Evolutionary conservation across 768 basidiomycete genomes (phyloP).

Genomic region (Agaricus bisporus): DNA sequence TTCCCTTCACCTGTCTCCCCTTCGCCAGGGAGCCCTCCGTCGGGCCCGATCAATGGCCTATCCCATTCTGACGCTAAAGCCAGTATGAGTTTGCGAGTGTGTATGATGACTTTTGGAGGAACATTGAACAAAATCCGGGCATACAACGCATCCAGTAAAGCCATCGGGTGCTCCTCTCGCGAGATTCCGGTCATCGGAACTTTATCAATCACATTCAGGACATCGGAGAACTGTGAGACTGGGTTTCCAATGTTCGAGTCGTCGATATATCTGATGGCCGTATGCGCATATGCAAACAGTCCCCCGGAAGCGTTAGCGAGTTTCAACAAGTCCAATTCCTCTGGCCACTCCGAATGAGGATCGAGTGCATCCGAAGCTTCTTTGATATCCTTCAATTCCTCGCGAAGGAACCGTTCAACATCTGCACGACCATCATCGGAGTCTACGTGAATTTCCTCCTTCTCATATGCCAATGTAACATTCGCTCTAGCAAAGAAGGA

Average conservation of each 20-base stretch:
- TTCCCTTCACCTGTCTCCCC: no score
- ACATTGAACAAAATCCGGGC: no score
- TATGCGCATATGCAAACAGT: slow-evolving; percentile 20
- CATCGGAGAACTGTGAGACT: background rate
- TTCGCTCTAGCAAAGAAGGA: slow-evolving; percentile 4
- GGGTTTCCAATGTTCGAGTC: background rate
- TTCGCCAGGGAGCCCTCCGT: no score
- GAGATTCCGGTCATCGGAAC: no score
- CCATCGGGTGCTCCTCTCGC: no score
- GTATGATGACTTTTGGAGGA: no score
- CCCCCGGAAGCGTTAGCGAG: slow-evolving; percentile 17
- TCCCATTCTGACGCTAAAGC: no score
- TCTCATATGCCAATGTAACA: background rate
- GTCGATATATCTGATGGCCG: slow-evolving; percentile 15
- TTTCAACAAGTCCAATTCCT: slow-evolving; percentile 1
- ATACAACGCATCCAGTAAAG: no score
- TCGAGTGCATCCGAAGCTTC: background rate
- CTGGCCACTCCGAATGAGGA: slow-evolving; percentile 18
- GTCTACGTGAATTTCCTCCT: slow-evolving; percentile 8
- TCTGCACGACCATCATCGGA: slow-evolving; percentile 13
- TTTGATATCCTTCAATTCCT: slow-evolving; percentile 8
- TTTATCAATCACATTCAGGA: no score
- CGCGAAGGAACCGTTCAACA: slow-evolving; percentile 12
- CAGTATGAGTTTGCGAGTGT: no score
- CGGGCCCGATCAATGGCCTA: no score